phyloP scores from a whole-genome alignment of 2,329 filamentous ascomycete genomes.

The Talaromyces atroroseus region DNA sequence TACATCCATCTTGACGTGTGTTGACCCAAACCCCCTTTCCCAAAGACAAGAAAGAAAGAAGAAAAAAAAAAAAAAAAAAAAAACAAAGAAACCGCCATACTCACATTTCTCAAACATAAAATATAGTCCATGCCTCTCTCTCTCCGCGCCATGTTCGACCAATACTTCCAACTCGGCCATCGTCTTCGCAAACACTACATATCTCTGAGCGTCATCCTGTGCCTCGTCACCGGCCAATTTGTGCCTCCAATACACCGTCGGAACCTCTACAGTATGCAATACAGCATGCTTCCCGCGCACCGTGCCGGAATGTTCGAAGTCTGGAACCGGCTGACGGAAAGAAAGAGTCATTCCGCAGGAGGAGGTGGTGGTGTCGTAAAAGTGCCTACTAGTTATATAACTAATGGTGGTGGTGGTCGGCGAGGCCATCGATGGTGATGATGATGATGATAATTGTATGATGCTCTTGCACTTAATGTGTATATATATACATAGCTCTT shows the following conservation, averaged over 20 bases:
- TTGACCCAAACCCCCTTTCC: not conserved
- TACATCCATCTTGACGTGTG: constrained; percentile 79
- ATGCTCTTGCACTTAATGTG: not conserved
- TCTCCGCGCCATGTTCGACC: constrained; percentile 90
- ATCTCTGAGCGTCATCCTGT: constrained; percentile 79
- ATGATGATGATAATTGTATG: not conserved
- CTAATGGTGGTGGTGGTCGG: constrained; percentile 9
- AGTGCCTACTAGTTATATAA: constrained; percentile 8
- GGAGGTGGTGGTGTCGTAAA: not conserved
- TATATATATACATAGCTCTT: too few species aligned
- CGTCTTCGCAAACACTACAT: constrained; percentile 94
- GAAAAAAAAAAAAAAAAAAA: not conserved
- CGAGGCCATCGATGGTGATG: constrained; percentile 6
- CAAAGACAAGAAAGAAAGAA: too few species aligned
- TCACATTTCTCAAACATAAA: not conserved
- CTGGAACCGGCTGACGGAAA: constrained; percentile 66
- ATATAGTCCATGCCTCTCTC: constrained; percentile 76
- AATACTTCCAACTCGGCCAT: constrained; percentile 91
- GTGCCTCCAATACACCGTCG: constrained; percentile 92
- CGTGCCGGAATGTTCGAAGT: constrained; percentile 77
- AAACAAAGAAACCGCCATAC: not conserved
- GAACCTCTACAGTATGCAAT: constrained; percentile 92
- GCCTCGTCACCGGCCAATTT: constrained; percentile 82
- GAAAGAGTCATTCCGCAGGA: constrained; percentile 24
- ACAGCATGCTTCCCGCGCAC: constrained; percentile 88